Percentiles rank a stretch among this genome's conserved stretches.
Conservation (phyloP, 2,329 filamentous ascomycete genomes). For the Acephala macrosclerotiorum region DNA sequence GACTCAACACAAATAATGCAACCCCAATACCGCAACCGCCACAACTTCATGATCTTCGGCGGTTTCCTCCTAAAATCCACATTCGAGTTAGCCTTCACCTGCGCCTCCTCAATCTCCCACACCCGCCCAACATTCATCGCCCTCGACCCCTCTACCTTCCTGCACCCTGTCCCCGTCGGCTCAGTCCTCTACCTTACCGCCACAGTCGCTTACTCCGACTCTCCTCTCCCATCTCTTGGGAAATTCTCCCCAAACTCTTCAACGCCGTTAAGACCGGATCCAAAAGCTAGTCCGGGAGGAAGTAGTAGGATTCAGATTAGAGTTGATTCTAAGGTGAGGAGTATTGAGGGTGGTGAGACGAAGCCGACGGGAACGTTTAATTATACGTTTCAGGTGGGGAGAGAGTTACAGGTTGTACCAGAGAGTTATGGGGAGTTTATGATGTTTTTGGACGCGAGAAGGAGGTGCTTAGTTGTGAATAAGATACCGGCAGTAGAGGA, state of each 20-base stretch:
- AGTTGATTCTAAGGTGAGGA: slow-evolving; percentile 72
- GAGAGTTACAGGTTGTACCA: slow-evolving; percentile 71
- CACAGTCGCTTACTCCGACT: slow-evolving; percentile 72
- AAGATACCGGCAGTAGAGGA: slow-evolving; percentile 13
- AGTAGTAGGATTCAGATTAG: slow-evolving; percentile 71
- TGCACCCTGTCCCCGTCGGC: slow-evolving; percentile 76
- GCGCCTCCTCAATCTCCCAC: slow-evolving; percentile 72
- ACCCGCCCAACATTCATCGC: slow-evolving; percentile 72
- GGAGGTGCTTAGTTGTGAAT: slow-evolving; percentile 35
- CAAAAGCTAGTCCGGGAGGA: slow-evolving; percentile 46
- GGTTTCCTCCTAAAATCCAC: slow-evolving; percentile 75
- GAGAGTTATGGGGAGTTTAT: slow-evolving; percentile 48
- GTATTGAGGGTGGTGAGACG: slow-evolving; percentile 71
- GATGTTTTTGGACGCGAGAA: slow-evolving; percentile 48
- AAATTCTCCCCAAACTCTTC: slow-evolving; percentile 47
- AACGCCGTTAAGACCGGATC: slow-evolving; percentile 26
- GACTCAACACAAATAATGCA: slow-evolving; percentile 76
- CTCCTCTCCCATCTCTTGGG: slow-evolving; percentile 64
- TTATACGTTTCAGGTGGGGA: slow-evolving; percentile 73
- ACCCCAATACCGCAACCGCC: slow-evolving; percentile 72
- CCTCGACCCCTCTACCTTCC: slow-evolving; percentile 74
- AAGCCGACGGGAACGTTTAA: slow-evolving; percentile 77
- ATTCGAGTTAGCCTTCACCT: slow-evolving; percentile 77
- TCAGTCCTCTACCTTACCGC: slow-evolving; percentile 74
- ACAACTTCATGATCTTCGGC: slow-evolving; percentile 80